A percentile compares a stretch with the other conserved stretches of the same genome.
Conservation (phyloP, 1,284 basidiomycete species). For the Takashimella tepidaria region DNA sequence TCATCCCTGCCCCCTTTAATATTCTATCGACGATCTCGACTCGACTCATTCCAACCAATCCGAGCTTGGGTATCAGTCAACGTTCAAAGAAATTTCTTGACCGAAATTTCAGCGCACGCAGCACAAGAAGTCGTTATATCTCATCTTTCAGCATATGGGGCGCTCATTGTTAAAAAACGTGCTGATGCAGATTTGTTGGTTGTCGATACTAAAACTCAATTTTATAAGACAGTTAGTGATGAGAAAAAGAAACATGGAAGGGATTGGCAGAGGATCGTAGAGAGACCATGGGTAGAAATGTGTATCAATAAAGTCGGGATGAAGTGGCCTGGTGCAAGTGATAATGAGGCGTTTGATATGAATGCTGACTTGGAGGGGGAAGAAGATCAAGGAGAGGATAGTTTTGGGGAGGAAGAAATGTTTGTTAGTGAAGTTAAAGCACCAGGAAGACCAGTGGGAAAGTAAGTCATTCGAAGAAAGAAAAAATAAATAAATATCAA, state of each 20-base stretch:
- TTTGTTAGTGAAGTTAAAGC: conserved; percentile 14
- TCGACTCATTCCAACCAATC: conserved; percentile 18
- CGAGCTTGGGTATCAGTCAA: conserved; percentile 36
- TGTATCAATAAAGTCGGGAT: conserved; percentile 18
- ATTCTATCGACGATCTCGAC: conserved; percentile 9
- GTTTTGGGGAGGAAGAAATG: conserved; percentile 21
- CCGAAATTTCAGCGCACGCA: conserved; percentile 6
- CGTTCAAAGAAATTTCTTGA: conserved; percentile 14
- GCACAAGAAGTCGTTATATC: conserved; percentile 13
- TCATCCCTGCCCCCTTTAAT: conserved; percentile 14
- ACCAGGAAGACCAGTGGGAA: conserved; percentile 36
- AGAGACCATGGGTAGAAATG: conserved; percentile 38
- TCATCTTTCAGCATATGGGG: conserved; percentile 17
- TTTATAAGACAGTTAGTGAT: conserved; percentile 17
- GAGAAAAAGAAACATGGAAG: conserved; percentile 26
- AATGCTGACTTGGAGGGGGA: neutral
- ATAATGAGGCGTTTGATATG: conserved; percentile 1
- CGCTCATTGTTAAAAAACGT: conserved; percentile 26
- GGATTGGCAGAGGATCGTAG: conserved; percentile 29
- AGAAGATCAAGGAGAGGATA: conserved; percentile 10
- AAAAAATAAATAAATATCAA: too few relatives aligned
- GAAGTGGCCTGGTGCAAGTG: conserved; percentile 8
- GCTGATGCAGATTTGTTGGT: conserved; percentile 34
- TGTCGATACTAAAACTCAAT: conserved; percentile 26
- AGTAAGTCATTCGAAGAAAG: conserved; percentile 35